These are phyloP conservation scores for Aspergillus sp. DNA, from an alignment of 2,329 filamentous ascomycete genomes.

Conservation along the genomic window DNA sequence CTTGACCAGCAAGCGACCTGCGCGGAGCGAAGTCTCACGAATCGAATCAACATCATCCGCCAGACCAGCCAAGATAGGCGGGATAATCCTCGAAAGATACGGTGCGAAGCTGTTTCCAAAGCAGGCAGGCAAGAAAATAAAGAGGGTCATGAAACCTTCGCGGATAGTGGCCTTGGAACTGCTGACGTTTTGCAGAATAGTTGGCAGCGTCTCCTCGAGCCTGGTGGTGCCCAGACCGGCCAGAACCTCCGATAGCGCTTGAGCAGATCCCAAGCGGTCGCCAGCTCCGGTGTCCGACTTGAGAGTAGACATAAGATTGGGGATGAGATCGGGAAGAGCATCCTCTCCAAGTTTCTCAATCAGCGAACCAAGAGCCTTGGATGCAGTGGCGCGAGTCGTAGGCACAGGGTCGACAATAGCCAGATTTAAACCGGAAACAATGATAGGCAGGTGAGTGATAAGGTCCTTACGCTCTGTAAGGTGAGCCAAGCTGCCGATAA, in stretches of 20 bases:
- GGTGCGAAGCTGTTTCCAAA: slow-evolving; percentile 98
- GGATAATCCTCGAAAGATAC: slow-evolving; percentile 93
- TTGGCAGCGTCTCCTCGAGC: slow-evolving; percentile 92
- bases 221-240: slow-evolving; percentile 89
- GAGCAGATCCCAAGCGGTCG: slow-evolving; percentile 91
- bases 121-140: slow-evolving; percentile 98
- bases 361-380: slow-evolving; percentile 91
- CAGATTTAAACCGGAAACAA: slow-evolving; percentile 84
- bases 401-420: slow-evolving; percentile 95
- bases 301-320: slow-evolving; percentile 94
- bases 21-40: slow-evolving; percentile 90
- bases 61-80: slow-evolving; percentile 87
- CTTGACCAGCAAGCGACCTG: slow-evolving; percentile 92
- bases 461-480: slow-evolving; percentile 95
- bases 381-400: slow-evolving; percentile 92
- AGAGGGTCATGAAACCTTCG: slow-evolving; percentile 99
- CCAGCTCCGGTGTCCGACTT: slow-evolving; percentile 96
- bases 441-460: slow-evolving; percentile 82
- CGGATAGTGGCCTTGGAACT: slow-evolving; percentile 87
- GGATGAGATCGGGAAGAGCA: slow-evolving; percentile 92
- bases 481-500: slow-evolving; percentile 96
- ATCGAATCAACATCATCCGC: slow-evolving; percentile 97
- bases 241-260: slow-evolving; percentile 93
- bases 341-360: slow-evolving; percentile 98
- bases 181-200: slow-evolving; percentile 92